These are phyloP conservation scores for Pilaira anomala DNA, from an alignment of 192 early-diverging fungal genomes.

Conservation along the genomic window DNA sequence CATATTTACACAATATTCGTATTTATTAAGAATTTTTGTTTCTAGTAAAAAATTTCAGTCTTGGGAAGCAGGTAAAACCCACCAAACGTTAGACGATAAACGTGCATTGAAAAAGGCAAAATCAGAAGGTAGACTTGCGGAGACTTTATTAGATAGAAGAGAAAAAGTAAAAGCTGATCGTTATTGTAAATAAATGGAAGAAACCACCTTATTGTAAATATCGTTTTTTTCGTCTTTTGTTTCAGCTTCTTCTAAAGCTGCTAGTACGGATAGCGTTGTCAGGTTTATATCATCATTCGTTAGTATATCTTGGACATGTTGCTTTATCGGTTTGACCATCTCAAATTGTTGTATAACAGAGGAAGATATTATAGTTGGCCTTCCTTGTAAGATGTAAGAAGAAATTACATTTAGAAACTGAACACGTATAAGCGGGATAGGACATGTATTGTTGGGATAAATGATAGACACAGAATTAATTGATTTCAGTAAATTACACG, in stretches of 20 bases:
- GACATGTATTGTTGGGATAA: too few relatives aligned
- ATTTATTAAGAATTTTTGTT: neutral
- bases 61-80: conserved; percentile 62
- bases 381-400: neutral
- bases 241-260: too few relatives aligned
- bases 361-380: neutral
- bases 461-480: too few relatives aligned
- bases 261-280: too few relatives aligned
- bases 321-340: too few relatives aligned
- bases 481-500: too few relatives aligned
- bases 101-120: conserved; percentile 61
- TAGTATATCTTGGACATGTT: too few relatives aligned
- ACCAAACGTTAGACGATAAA: conserved; percentile 51
- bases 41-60: conserved; percentile 67
- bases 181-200: conserved; percentile 64
- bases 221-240: too few relatives aligned
- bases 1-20: neutral
- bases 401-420: neutral
- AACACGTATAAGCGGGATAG: too few relatives aligned
- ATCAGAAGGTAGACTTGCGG: conserved; percentile 68
- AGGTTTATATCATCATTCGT: too few relatives aligned
- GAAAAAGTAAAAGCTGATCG: conserved; percentile 82
- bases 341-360: too few relatives aligned
- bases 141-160: conserved; percentile 74
- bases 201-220: too few relatives aligned